Base-by-base conservation (phyloP, 352 stramenopile genomes). In the Peronospora farinosa region DNA sequence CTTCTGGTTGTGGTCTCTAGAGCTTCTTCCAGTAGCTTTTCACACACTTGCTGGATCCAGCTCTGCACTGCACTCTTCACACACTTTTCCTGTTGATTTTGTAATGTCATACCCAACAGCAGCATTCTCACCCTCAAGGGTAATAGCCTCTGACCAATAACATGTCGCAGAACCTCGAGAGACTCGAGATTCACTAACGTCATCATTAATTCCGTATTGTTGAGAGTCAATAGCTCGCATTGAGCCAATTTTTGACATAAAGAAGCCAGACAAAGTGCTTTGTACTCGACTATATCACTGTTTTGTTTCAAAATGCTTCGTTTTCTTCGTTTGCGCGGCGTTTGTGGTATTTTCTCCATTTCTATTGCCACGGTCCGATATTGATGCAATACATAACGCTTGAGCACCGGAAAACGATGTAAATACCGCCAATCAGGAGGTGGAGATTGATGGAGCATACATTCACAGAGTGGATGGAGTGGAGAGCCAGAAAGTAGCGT, bases 381-480 rank as follows among this genome's bases (percentile, higher is more conserved):
- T 23, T 65, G 49, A 7, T 27, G 32, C 40, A 83, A 63, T 31
- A 83, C 52, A 15, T 76, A 54, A 16, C 67, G 69, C 51, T 72
- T 77, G 33, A 83, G 69, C 45, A 83, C 72, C 1, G 72, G 67
- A 46, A 64, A 70, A 2, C 58, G 72, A 8, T 13, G 50, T 47
- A 80, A 37, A 36, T 64, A 36, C 0, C 54, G 61, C 69, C 69
- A 74, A 43, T 62, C 53, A 5, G 42, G 47, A 16, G 50, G 40
- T 13, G 57, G 52, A 0, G 44, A 16, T 28, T 63, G 48, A 4
- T 57, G 33, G 2, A 63, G 12, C 9, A 40, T 40, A 30, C 69
- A 78, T 27, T 81, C 71, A 36, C 71, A 81, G 21, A 81, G 52
- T n/a, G 65, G 57, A 15, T 76, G 71, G 0, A 27, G 6, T 2